These are phyloP conservation scores for Hymenoscyphus linearis DNA, from an alignment of 2,329 filamentous ascomycete species.

Conservation along the genomic window DNA sequence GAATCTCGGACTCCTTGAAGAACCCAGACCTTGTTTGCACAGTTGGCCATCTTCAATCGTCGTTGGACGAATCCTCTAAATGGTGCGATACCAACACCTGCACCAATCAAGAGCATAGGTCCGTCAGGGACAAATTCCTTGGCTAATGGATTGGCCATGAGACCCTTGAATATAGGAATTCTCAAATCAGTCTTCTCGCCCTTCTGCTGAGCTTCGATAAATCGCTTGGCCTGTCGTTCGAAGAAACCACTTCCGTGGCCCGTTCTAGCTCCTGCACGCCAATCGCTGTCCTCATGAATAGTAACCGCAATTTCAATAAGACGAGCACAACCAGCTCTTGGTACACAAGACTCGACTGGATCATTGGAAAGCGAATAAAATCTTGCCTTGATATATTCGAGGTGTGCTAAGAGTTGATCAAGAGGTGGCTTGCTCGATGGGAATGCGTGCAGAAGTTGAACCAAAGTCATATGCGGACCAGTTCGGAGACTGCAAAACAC, in stretches of 20 bases:
- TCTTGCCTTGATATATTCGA: slow-evolving; percentile 89
- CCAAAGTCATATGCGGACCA: slow-evolving; percentile 76
- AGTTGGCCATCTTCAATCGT: slow-evolving; percentile 87
- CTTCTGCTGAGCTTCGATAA: slow-evolving; percentile 60
- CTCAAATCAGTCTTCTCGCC: slow-evolving; percentile 61
- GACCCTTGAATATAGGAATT: slow-evolving; percentile 94
- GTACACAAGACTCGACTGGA: slow-evolving; percentile 58
- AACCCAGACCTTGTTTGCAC: slow-evolving; percentile 97
- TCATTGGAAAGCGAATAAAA: slow-evolving; percentile 99
- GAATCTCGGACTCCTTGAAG: slow-evolving; percentile 92
- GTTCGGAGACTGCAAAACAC: slow-evolving; percentile 93
- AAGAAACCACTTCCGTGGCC: slow-evolving; percentile 92
- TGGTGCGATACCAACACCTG: slow-evolving; percentile 92
- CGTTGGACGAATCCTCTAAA: slow-evolving; percentile 98
- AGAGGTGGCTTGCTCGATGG: slow-evolving; percentile 86
- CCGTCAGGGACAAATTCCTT: slow-evolving; percentile 89
- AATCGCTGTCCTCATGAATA: slow-evolving; percentile 81
- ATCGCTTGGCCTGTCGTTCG: slow-evolving; percentile 72
- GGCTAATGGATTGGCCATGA: slow-evolving; percentile 95
- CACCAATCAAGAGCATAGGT: slow-evolving; percentile 95
- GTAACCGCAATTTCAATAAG: slow-evolving; percentile 96
- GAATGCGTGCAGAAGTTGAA: slow-evolving; percentile 86
- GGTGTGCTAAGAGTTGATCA: slow-evolving; percentile 70
- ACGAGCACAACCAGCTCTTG: slow-evolving; percentile 52
- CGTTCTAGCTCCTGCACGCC: slow-evolving; percentile 65